Evolutionary conservation across 2,329 filamentous ascomycete genomes (phyloP).

Genomic region (Colletotrichum sp.): DNA sequence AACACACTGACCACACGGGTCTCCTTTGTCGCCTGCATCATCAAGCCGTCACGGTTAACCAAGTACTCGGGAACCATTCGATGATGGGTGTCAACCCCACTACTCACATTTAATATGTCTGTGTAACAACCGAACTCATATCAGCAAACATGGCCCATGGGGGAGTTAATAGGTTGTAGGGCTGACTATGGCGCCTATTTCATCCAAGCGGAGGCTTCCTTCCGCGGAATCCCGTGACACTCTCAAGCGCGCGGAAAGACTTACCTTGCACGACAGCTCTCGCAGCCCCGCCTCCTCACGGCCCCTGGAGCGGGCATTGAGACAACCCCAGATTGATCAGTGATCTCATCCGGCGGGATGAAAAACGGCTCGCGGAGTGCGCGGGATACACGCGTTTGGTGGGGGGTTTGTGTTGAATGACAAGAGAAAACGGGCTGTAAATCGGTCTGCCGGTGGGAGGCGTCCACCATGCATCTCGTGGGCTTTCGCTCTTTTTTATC

Average conservation of each 20-base stretch:
- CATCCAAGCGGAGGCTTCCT: not conserved
- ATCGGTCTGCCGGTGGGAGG: not conserved
- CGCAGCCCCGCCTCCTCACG: not conserved
- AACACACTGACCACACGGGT: not conserved
- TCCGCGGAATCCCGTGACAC: not conserved
- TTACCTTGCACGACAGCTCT: constrained; percentile 7
- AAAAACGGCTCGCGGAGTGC: not conserved
- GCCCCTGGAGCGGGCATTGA: not conserved
- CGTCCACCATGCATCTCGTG: not conserved
- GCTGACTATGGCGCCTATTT: not conserved
- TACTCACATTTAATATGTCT: constrained; percentile 14
- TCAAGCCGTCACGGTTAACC: not conserved
- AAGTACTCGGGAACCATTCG: not conserved
- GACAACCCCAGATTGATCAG: not conserved
- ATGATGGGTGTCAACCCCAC: not conserved
- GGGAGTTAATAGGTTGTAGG: not conserved
- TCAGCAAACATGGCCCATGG: not conserved
- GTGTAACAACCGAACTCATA: not conserved
- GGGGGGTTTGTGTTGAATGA: not conserved
- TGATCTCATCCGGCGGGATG: not conserved
- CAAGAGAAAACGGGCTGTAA: not conserved
- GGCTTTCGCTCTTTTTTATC: constrained; percentile 1
- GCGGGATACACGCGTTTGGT: not conserved
- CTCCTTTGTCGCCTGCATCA: not conserved
- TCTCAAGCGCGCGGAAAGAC: not conserved